phyloP scores from a whole-genome alignment of 2,329 filamentous ascomycete genomes.

The Diaporthe velutina region DNA sequence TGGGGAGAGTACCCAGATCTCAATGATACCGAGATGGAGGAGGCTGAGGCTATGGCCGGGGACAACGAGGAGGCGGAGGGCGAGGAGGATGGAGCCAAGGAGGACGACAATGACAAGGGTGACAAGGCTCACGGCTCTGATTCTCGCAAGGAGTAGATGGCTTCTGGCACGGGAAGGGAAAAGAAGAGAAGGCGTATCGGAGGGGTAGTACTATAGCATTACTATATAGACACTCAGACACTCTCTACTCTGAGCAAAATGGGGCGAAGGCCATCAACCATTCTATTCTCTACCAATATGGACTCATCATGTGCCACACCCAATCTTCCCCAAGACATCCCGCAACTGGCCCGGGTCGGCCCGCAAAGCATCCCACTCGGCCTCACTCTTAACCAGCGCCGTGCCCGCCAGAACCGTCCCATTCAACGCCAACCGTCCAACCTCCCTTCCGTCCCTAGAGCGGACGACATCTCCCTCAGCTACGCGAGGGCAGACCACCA shows the following conservation, averaged over 20 bases:
- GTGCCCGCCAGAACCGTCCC: slow-evolving; percentile 75
- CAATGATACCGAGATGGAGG: too few relatives aligned
- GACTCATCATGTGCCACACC: slow-evolving; percentile 37
- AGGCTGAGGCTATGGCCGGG: too few relatives aligned
- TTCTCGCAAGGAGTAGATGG: background rate
- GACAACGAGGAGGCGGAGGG: too few relatives aligned
- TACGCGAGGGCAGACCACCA: slow-evolving; percentile 68
- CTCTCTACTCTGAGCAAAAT: background rate
- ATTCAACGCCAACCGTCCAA: slow-evolving; percentile 66
- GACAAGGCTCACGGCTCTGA: background rate
- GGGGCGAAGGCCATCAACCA: background rate
- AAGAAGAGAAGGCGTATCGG: background rate
- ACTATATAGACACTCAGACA: background rate
- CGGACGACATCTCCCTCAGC: slow-evolving; percentile 60
- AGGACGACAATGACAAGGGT: background rate
- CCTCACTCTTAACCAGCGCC: slow-evolving; percentile 70
- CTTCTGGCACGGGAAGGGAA: background rate
- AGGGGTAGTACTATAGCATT: background rate
- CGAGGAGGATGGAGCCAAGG: background rate
- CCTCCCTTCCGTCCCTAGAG: slow-evolving; percentile 44
- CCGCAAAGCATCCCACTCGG: slow-evolving; percentile 68
- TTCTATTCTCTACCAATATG: background rate
- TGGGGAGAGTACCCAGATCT: too few relatives aligned
- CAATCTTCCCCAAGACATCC: slow-evolving; percentile 57
- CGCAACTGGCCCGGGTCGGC: slow-evolving; percentile 54